Evolutionary conservation across 1,139 yeast species (phyloP).

Genomic region (Geotrichum aggregatum): DNA sequence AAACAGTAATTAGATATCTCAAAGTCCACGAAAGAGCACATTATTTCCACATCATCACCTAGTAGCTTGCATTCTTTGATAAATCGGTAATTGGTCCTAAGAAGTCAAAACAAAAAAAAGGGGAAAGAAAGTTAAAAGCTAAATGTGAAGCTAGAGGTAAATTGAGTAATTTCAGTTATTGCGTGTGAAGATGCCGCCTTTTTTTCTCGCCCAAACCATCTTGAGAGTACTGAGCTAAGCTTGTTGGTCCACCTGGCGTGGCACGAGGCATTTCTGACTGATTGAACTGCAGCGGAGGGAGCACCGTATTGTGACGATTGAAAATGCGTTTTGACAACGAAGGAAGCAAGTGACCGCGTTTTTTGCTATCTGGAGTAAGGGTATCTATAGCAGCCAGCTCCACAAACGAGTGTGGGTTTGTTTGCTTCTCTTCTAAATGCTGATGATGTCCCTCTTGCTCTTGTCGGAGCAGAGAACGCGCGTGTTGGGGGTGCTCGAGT

Average conservation of each 20-base stretch:
- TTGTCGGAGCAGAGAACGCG: not conserved
- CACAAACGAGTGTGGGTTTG: not conserved
- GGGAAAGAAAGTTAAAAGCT: too few relatives aligned
- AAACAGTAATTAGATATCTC: too few relatives aligned
- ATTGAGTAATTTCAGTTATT: too few relatives aligned
- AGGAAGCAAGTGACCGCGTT: not conserved
- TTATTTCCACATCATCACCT: too few relatives aligned
- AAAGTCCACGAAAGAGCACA: too few relatives aligned
- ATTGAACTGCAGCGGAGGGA: constrained; percentile 15
- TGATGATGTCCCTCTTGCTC: not conserved
- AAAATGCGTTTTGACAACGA: constrained; percentile 4
- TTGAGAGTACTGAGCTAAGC: constrained; percentile 10
- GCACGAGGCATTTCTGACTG: not conserved
- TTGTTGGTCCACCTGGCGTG: constrained; percentile 1
- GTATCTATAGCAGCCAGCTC: not conserved
- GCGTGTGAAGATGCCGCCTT: too few relatives aligned
- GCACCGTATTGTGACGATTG: constrained; percentile 2
- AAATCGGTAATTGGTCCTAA: too few relatives aligned
- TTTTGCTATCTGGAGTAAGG: not conserved
- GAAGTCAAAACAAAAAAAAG: too few relatives aligned
- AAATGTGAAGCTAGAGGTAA: too few relatives aligned
- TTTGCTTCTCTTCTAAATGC: not conserved
- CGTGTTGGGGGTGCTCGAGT: not conserved
- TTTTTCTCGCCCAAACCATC: too few relatives aligned
- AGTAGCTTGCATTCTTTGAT: too few relatives aligned